Conservation (phyloP, 768 basidiomycete genomes). For the Rhizopogon salebrosus region DNA sequence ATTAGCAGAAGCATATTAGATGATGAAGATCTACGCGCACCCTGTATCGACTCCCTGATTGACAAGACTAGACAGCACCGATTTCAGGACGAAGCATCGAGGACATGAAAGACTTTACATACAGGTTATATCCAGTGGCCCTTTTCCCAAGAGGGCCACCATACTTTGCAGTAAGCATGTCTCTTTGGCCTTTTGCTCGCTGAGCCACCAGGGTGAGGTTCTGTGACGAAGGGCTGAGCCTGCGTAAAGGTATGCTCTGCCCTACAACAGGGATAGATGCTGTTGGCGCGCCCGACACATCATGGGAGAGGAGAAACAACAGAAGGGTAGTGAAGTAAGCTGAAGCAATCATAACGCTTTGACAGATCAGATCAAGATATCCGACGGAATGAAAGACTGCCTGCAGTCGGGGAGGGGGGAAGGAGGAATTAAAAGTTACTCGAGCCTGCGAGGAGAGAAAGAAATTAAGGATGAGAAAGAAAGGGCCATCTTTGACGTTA, state of each 20-base stretch:
- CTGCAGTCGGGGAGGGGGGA: not conserved
- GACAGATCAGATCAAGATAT: not conserved
- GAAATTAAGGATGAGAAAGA: not conserved
- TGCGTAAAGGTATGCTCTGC: not conserved
- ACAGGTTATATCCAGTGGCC: slow-evolving; percentile 43
- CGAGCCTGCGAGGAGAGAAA: not conserved
- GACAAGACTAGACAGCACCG: slow-evolving; percentile 35
- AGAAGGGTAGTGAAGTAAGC: not conserved
- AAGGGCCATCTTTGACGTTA: not conserved
- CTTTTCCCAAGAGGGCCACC: slow-evolving; percentile 30
- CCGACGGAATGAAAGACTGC: not conserved
- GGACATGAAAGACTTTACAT: slow-evolving; percentile 11
- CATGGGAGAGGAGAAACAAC: not conserved
- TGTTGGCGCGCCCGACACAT: not conserved
- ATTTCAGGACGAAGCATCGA: not conserved
- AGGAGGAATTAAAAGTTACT: not conserved
- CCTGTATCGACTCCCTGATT: slow-evolving; percentile 62
- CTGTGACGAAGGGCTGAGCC: not conserved
- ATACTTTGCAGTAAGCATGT: slow-evolving; percentile 40
- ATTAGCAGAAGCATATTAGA: not conserved
- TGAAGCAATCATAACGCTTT: not conserved
- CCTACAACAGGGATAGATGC: not conserved
- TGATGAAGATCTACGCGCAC: slow-evolving; percentile 22
- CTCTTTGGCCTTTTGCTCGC: slow-evolving; percentile 37
- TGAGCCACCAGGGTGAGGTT: not conserved